phyloP scores from a whole-genome alignment of 495 filamentous ascomycete species.

The Pseudevernia furfuracea region DNA sequence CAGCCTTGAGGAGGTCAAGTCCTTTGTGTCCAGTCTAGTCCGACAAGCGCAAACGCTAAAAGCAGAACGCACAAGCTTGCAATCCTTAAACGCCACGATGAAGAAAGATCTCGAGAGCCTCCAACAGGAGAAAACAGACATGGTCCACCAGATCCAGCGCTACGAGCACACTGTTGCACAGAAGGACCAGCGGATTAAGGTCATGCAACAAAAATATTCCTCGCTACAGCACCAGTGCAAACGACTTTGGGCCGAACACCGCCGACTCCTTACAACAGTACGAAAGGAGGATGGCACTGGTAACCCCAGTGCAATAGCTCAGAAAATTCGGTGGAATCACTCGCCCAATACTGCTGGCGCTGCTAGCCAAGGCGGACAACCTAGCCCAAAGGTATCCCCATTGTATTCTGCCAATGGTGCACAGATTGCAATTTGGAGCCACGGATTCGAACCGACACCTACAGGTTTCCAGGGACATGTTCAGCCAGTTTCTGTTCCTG shows the following conservation, averaged over 20 bases:
- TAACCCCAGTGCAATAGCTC: neutral
- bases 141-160: neutral
- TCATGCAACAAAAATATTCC: neutral
- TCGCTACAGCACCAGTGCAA: neutral
- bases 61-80: neutral
- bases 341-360: neutral
- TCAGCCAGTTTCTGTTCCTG: neutral
- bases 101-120: neutral
- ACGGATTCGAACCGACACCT: neutral
- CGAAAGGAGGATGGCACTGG: neutral
- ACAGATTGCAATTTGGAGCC: neutral
- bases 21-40: neutral
- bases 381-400: neutral
- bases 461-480: neutral
- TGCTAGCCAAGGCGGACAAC: neutral
- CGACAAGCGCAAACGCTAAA: neutral
- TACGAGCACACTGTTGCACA: neutral
- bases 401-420: neutral
- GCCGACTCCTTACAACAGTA: neutral
- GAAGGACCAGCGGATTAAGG: neutral
- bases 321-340: neutral
- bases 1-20: constrained; percentile 3
- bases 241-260: neutral
- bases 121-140: neutral
- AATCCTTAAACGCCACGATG: neutral